These are phyloP conservation scores for Akebia trifoliata DNA, from an alignment of 164 flowering plant species.

Conservation along the genomic window DNA sequence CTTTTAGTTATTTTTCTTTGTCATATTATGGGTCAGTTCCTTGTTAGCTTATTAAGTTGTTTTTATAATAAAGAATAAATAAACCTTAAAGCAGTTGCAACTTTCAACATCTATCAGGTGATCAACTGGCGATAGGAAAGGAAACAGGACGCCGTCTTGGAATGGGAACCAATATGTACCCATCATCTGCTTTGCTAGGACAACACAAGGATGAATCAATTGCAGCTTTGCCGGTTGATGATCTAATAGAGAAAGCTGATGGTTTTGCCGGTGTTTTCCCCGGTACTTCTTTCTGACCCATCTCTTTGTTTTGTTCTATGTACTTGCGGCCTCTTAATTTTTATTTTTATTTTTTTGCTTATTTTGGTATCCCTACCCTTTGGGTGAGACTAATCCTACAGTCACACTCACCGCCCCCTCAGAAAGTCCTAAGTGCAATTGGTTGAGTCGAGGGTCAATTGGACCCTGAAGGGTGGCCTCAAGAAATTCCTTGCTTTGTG, in stretches of 20 bases:
- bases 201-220: constrained; percentile 74
- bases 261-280: constrained; percentile 96
- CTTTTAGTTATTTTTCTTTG: too few relatives aligned
- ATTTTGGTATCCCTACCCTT: too few relatives aligned
- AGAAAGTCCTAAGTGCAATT: too few relatives aligned
- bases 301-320: not conserved
- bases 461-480: too few relatives aligned
- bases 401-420: too few relatives aligned
- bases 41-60: too few relatives aligned
- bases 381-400: too few relatives aligned
- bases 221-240: constrained; percentile 76
- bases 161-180: constrained; percentile 95
- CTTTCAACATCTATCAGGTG: constrained; percentile 41
- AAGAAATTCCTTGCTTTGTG: too few relatives aligned
- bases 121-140: constrained; percentile 86
- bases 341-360: not conserved
- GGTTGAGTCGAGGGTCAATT: too few relatives aligned
- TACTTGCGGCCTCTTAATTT: not conserved
- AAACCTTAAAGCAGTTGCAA: not conserved
- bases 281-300: constrained; percentile 35
- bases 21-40: too few relatives aligned
- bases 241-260: constrained; percentile 83
- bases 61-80: not conserved
- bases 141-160: constrained; percentile 94
- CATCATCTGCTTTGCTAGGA: constrained; percentile 78